Evolutionary conservation across 2,329 filamentous ascomycete genomes (phyloP), one percentile per base, ranked within the genome.

Genomic region (Colletotrichum endophyticum): DNA sequence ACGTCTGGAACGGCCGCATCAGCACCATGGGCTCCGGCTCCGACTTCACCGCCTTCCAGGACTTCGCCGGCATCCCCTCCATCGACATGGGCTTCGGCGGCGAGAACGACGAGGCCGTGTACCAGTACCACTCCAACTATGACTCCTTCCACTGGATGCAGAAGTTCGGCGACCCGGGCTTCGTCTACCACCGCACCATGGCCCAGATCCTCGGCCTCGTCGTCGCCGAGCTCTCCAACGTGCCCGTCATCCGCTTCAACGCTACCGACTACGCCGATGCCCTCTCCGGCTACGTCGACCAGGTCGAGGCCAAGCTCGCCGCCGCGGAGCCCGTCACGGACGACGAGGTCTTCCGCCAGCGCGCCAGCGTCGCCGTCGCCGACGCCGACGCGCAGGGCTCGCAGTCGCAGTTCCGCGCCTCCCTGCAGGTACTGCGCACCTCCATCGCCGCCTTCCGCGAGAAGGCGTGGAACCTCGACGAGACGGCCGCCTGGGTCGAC

Each of bases 91-190:
- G 90, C 30, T 95, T 94, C 81, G 83, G 83, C 19, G 82, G 79
- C 9, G 84, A 84, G 28, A 74, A 79, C 1, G 82, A 84, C 3
- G 88, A 89, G 59, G 86, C 93, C 0, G 88, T 95, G 5, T 95
- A 95, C 82, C 94, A 95, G 81, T 98, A 98, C 84, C 96, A 98
- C 86, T 94, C 93, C 83, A 98, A 98, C 87, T 98, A 98, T 84
- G 96, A 98, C 83, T 95, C 93, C 81, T 97, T 96, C 84, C 88
- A 94, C 84, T 98, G 96, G 96, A 98, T 98, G 95, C 90, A 93
- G 71, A 91, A 90, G 28, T 97, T 91, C 78, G 95, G 95, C 57
- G 96, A 98, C 80, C 89, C 89, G 3, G 90, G 88, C 27, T 93
- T 92, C 73, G 86, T 89, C 62, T 95, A 95, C 81, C 94, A 95